Percentiles rank a stretch among this genome's conserved stretches.
phyloP scores from a whole-genome alignment of 2,329 filamentous ascomycete genomes.

The Xylariaceae sp. region DNA sequence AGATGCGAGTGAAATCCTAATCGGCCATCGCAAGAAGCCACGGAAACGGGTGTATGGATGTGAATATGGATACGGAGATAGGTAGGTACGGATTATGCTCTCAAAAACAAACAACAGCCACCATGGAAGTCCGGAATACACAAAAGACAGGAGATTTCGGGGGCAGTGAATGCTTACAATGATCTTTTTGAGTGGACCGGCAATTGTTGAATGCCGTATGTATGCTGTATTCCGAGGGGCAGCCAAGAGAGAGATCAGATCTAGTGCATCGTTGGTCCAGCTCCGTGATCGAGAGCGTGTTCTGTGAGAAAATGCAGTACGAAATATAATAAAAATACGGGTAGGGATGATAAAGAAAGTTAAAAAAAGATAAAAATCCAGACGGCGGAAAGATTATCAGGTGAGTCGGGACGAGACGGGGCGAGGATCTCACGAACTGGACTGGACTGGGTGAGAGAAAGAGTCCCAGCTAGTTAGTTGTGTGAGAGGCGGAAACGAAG shows the following conservation, averaged over 20 bases:
- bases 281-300: conserved; percentile 12
- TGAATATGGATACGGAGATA: too few relatives aligned
- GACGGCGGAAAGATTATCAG: conserved; percentile 13
- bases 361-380: conserved; percentile 3
- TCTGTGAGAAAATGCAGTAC: background rate
- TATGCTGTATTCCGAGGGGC: conserved; percentile 4
- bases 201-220: background rate
- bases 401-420: conserved; percentile 15
- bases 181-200: conserved; percentile 7
- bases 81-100: too few relatives aligned
- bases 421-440: conserved; percentile 1
- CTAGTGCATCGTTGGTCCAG: conserved; percentile 12
- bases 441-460: conserved; percentile 1
- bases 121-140: too few relatives aligned
- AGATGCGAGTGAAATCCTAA: conserved; percentile 1
- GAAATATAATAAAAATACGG: background rate
- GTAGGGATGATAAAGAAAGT: background rate
- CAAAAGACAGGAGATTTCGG: background rate
- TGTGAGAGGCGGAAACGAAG: background rate
- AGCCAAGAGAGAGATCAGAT: conserved; percentile 7
- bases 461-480: background rate
- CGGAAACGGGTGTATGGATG: conserved; percentile 1
- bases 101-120: too few relatives aligned
- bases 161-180: conserved; percentile 9
- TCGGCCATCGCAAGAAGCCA: conserved; percentile 6